Percentiles rank a stretch among this genome's conserved stretches.
These are phyloP conservation scores for Cercophora scortea DNA, from an alignment of 495 filamentous ascomycete species.

Conservation along the genomic window DNA sequence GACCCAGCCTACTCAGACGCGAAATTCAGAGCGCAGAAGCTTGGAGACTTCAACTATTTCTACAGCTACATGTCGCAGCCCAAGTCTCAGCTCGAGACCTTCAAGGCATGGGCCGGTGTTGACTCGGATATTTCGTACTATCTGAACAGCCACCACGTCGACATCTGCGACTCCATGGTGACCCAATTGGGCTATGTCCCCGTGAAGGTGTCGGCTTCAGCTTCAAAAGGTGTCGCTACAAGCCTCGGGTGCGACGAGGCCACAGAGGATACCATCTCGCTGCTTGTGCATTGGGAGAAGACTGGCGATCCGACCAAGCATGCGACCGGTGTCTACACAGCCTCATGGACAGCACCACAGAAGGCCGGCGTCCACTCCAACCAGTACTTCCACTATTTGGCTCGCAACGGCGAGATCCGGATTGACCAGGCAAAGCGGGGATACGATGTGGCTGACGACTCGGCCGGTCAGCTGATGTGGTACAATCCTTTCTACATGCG, in stretches of 20 bases:
- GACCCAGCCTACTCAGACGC: slow-evolving; percentile 91
- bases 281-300: slow-evolving; percentile 82
- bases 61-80: slow-evolving; percentile 96
- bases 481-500: slow-evolving; percentile 97
- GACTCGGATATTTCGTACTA: slow-evolving; percentile 94
- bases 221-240: slow-evolving; percentile 58
- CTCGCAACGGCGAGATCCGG: slow-evolving; percentile 70
- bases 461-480: slow-evolving; percentile 60
- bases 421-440: slow-evolving; percentile 91
- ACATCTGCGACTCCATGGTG: slow-evolving; percentile 87
- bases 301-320: slow-evolving; percentile 55
- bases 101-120: slow-evolving; percentile 89
- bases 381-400: slow-evolving; percentile 95
- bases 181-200: slow-evolving; percentile 60
- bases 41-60: slow-evolving; percentile 97
- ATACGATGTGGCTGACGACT: slow-evolving; percentile 87
- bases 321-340: slow-evolving; percentile 88
- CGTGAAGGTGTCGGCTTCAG: slow-evolving; percentile 69
- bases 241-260: slow-evolving; percentile 69
- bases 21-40: slow-evolving; percentile 56
- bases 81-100: slow-evolving; percentile 86
- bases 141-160: slow-evolving; percentile 87
- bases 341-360: slow-evolving; percentile 90
- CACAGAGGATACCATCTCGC: slow-evolving; percentile 89
- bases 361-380: slow-evolving; percentile 88